These are phyloP conservation scores for Lolium multiflorum DNA, from an alignment of 176 grass and related monocot genomes.

Conservation along the genomic window DNA sequence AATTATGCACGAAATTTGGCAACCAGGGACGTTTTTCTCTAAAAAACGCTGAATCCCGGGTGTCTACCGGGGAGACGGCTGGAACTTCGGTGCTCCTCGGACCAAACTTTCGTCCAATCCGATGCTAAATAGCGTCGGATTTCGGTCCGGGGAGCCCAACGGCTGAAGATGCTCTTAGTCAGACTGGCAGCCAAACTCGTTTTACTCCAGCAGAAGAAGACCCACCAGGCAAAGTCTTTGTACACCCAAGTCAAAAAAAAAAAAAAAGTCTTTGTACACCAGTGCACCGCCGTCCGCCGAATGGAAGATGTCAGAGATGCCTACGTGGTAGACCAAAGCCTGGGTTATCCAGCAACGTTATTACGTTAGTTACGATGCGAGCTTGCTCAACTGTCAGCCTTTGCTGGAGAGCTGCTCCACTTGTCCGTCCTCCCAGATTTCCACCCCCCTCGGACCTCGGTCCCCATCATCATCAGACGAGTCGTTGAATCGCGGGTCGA, in stretches of 20 bases:
- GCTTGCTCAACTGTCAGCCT: neutral
- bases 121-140: too few species aligned
- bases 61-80: too few species aligned
- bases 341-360: neutral
- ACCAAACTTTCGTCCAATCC: too few species aligned
- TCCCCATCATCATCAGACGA: neutral
- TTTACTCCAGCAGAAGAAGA: neutral
- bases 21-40: too few species aligned
- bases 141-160: too few species aligned
- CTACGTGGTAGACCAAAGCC: neutral
- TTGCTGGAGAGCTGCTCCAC: neutral
- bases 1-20: too few species aligned
- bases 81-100: too few species aligned
- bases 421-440: neutral
- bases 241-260: neutral
- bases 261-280: neutral
- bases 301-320: neutral
- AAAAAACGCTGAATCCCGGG: too few species aligned
- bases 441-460: neutral
- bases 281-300: neutral
- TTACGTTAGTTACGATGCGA: too few species aligned
- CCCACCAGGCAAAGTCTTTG: neutral
- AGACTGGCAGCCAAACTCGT: too few species aligned
- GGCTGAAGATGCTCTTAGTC: too few species aligned
- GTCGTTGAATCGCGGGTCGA: neutral